Evolutionary conservation across 2,329 filamentous ascomycete genomes (phyloP).

Genomic region (Periglandula ipomoeae): DNA sequence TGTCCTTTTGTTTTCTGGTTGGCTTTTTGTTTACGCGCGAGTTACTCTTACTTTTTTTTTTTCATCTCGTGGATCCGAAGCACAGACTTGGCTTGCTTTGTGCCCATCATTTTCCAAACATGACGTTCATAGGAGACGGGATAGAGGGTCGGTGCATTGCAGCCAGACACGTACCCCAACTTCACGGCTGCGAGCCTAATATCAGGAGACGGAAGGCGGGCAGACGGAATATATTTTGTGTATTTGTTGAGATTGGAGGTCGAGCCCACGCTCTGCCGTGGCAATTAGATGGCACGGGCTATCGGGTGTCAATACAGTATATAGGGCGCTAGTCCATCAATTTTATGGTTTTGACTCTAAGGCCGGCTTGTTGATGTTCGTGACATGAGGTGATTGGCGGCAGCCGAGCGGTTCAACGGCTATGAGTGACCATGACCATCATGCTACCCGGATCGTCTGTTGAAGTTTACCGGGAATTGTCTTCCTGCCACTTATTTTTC

Average conservation of each 20-base stretch:
- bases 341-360: not conserved
- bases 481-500: too few relatives aligned
- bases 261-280: not conserved
- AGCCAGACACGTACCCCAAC: not conserved
- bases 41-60: not conserved
- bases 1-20: not conserved
- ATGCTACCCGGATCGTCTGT: too few relatives aligned
- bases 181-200: conserved; percentile 4
- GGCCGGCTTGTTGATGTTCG: not conserved
- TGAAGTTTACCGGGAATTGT: too few relatives aligned
- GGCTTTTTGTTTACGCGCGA: not conserved
- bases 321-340: conserved; percentile 2
- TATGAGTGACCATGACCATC: too few relatives aligned
- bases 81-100: not conserved
- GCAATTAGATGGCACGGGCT: not conserved
- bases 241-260: conserved; percentile 4
- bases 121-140: conserved; percentile 4
- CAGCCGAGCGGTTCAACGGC: too few relatives aligned
- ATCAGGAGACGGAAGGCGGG: not conserved
- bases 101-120: conserved; percentile 4
- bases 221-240: conserved; percentile 1
- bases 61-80: not conserved
- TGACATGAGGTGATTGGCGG: too few relatives aligned
- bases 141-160: not conserved
- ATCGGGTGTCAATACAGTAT: conserved; percentile 1